A percentile compares a stretch with the other conserved stretches of the same genome.
Conservation (phyloP, 1,139 yeast genomes). For the Geotrichum klebahnii region DNA sequence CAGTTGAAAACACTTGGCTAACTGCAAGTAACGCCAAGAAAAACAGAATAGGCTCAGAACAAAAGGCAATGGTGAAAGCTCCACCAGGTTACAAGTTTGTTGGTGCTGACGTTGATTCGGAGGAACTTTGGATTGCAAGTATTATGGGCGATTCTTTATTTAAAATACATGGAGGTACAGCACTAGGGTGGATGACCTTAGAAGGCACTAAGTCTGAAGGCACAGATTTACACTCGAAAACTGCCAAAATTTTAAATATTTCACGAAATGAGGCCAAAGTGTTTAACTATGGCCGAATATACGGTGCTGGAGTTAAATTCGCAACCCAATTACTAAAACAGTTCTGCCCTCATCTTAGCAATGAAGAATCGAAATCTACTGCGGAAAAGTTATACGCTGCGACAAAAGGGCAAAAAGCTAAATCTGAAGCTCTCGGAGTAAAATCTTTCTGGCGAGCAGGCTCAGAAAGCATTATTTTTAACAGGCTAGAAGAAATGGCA, state of each 20-base stretch:
- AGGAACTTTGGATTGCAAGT: constrained; percentile 97
- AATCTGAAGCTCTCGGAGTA: constrained; percentile 38
- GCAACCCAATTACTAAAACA: constrained; percentile 78
- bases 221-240: constrained; percentile 92
- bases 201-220: constrained; percentile 91
- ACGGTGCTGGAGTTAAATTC: constrained; percentile 94
- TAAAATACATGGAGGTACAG: constrained; percentile 89
- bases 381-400: constrained; percentile 69
- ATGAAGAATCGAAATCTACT: constrained; percentile 59
- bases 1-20: constrained; percentile 96
- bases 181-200: constrained; percentile 98
- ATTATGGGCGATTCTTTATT: constrained; percentile 88
- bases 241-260: constrained; percentile 85
- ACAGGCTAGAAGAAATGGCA: constrained; percentile 82
- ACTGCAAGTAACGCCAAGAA: constrained; percentile 93
- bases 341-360: constrained; percentile 70
- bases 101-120: constrained; percentile 97
- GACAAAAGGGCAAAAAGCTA: constrained; percentile 68
- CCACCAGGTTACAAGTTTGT: constrained; percentile 89
- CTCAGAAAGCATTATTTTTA: constrained; percentile 86
- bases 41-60: constrained; percentile 84
- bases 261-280: constrained; percentile 89
- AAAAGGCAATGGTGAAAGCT: constrained; percentile 79
- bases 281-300: constrained; percentile 93
- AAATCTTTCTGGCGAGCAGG: constrained; percentile 78